Conservation (phyloP, 345 rosid species). For the Triadica sebifera region DNA sequence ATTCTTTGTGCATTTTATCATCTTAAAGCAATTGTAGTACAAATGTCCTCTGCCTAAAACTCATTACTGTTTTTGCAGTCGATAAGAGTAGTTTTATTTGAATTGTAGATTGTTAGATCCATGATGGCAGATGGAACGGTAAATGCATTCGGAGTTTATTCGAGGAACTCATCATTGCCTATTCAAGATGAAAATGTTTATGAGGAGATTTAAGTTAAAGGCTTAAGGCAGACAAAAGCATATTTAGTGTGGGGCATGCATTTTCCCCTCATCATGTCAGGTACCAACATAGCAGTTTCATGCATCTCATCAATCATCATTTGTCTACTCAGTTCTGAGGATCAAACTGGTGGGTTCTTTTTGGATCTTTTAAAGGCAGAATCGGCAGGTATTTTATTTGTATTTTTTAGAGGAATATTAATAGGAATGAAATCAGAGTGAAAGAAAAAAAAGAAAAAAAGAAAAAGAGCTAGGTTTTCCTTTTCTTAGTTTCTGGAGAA, state of each 20-base stretch:
- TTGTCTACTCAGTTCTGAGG: no score
- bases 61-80: neutral
- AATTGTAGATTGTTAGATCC: constrained; percentile 56
- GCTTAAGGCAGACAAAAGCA: neutral
- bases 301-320: neutral
- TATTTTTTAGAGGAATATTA: neutral
- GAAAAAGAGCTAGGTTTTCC: no score
- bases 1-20: neutral
- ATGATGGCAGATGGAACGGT: constrained; percentile 57
- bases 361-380: neutral
- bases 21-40: no score
- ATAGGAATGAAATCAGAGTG: neutral
- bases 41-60: neutral
- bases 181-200: constrained; percentile 40
- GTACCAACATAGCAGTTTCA: neutral
- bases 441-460: no score
- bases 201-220: constrained; percentile 38
- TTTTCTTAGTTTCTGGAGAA: no score
- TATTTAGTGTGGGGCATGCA: neutral
- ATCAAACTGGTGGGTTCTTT: neutral
- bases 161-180: constrained; percentile 33
- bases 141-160: constrained; percentile 34
- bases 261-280: neutral
- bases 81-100: neutral
- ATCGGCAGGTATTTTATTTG: neutral